Evolutionary conservation across 2,329 filamentous ascomycete genomes (phyloP), one percentile per base, ranked within the genome.

Genomic region (Aureobasidium sp.): DNA sequence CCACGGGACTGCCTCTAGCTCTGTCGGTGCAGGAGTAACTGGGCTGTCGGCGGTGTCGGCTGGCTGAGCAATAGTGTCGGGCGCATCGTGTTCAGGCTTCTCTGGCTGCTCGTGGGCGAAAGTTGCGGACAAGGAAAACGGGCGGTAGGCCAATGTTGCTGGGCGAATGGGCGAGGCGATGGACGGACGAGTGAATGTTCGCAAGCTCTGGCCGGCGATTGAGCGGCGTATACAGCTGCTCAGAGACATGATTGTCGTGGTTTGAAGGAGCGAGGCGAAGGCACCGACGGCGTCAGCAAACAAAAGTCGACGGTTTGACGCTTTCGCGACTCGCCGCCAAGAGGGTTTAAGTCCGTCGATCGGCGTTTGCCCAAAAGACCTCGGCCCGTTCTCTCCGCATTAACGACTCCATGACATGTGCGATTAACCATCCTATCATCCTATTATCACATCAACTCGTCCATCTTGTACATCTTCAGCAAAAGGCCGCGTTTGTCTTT

Each of bases 1-100:
- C 94, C 94, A 97, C 6, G 90, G 90, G 8, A 85, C 60, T 8
- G 49, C 20, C 6, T 58, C 48, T 39, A 61, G 36, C 17, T 63
- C 52, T 37, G 61, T 55, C 2, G 45, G 22, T 14, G 44, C 17
- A 22, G 56, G n/a, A 17, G 27, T 5, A 4, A 25, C 11, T 7
- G 22, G 15, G 34, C 31, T 27, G 6, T 47, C 55, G 14, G 36
- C 5, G 9, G 7, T 3, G 20, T 41, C 56, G 9, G 5, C 2
- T 7, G 15, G 12, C 25, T 59, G 55, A 1, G 29, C 53, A 14
- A 41, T 25, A 5, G 12, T 5, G 1, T 47, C 42, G 7, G 4
- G 44, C 15, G 20, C 41, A 31, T 31, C 17, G 3, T n/a, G n/a
- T 31, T 59, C 56, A 15, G 11, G 22, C 44, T 48, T 48, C 34